Conservation (phyloP, 2,329 filamentous ascomycete genomes). For the Paraphaeosphaeria minitans region DNA sequence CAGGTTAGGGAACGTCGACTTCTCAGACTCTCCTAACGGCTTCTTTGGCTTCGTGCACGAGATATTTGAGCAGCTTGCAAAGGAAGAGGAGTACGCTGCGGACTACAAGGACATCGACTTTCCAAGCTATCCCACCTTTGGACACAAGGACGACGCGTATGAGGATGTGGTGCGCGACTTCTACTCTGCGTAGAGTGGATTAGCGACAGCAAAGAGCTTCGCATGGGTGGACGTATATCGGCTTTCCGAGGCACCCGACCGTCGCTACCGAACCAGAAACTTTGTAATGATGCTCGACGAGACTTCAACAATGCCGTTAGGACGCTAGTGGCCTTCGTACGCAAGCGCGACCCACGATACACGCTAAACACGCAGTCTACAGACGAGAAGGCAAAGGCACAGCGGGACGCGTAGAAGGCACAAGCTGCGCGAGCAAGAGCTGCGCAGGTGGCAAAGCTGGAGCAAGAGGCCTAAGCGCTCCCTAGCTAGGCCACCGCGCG, state of each 20-base stretch:
- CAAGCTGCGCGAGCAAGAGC: slow-evolving; percentile 85
- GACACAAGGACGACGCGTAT: slow-evolving; percentile 73
- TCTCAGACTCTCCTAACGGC: slow-evolving; percentile 77
- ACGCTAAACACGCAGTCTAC: slow-evolving; percentile 77
- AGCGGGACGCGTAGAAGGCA: slow-evolving; percentile 78
- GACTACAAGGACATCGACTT: slow-evolving; percentile 67
- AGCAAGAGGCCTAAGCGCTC: slow-evolving; percentile 62
- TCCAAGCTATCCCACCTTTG: slow-evolving; percentile 80
- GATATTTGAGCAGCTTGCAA: slow-evolving; percentile 78
- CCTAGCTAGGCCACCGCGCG: slow-evolving; percentile 76
- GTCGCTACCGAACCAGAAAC: slow-evolving; percentile 78
- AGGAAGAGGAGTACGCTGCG: slow-evolving; percentile 78
- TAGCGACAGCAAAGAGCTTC: slow-evolving; percentile 84
- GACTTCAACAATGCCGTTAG: slow-evolving; percentile 94
- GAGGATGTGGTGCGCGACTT: slow-evolving; percentile 79
- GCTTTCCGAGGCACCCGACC: slow-evolving; percentile 83
- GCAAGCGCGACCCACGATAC: slow-evolving; percentile 89
- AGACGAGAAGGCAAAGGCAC: slow-evolving; percentile 75
- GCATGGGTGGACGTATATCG: slow-evolving; percentile 87
- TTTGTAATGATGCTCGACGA: slow-evolving; percentile 78
- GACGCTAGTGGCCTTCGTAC: slow-evolving; percentile 83
- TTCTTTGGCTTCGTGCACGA: slow-evolving; percentile 83
- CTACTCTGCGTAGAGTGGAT: slow-evolving; percentile 79
- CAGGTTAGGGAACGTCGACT: slow-evolving; percentile 79
- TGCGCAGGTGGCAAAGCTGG: slow-evolving; percentile 76